A percentile compares a stretch with the other conserved stretches of the same genome.
These are phyloP conservation scores for Pseudoneurospora amorphoporcata DNA, from an alignment of 495 filamentous ascomycete genomes.

Conservation along the genomic window DNA sequence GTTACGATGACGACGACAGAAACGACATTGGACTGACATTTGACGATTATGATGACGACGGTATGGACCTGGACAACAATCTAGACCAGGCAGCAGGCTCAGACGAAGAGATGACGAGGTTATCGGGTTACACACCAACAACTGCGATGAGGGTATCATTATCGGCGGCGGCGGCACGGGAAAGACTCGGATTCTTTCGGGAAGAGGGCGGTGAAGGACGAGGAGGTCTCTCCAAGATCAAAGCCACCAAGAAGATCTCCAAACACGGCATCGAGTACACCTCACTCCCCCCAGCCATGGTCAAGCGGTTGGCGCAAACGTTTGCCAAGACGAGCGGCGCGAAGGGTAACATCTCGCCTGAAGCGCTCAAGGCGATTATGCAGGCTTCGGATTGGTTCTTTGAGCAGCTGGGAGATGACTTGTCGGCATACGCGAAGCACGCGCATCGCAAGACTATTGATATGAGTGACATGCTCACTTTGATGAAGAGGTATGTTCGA, in stretches of 20 bases:
- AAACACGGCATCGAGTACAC: conserved; percentile 65
- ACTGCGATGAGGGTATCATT: not conserved
- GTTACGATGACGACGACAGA: conserved; percentile 15
- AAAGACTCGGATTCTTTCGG: not conserved
- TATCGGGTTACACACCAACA: not conserved
- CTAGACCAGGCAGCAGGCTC: conserved; percentile 2
- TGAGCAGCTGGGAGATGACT: conserved; percentile 69
- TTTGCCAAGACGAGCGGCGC: conserved; percentile 53
- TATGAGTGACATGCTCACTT: conserved; percentile 67
- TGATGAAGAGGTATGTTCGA: conserved; percentile 66
- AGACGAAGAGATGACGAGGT: conserved; percentile 4
- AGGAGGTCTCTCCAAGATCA: conserved; percentile 24
- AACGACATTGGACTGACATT: conserved; percentile 11
- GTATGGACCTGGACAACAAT: conserved; percentile 10
- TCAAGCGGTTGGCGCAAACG: conserved; percentile 65
- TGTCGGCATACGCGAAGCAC: conserved; percentile 70
- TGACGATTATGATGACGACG: conserved; percentile 14
- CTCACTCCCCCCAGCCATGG: conserved; percentile 55
- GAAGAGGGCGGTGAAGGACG: not conserved
- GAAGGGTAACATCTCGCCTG: conserved; percentile 58
- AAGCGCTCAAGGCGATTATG: conserved; percentile 61
- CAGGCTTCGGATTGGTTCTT: conserved; percentile 84
- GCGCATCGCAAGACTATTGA: conserved; percentile 77
- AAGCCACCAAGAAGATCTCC: conserved; percentile 52
- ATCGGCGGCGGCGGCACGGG: not conserved